These are phyloP conservation scores for Psilocybe azurescens DNA, from an alignment of 768 basidiomycete genomes.

Conservation along the genomic window DNA sequence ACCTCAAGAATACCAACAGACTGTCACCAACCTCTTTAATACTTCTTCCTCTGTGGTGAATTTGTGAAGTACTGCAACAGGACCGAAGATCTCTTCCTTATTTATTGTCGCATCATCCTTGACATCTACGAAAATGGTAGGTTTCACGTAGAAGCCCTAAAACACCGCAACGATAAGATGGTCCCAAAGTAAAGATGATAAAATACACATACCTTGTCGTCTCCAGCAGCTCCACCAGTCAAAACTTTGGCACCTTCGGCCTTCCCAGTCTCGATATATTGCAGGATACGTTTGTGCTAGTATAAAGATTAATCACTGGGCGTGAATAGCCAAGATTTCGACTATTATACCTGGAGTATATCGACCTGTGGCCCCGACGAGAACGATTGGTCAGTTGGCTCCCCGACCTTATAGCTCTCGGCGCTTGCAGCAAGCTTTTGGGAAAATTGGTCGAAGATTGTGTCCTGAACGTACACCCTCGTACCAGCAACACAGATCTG, in stretches of 20 bases:
- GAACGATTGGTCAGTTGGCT: background rate
- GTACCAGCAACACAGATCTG: conserved; percentile 12
- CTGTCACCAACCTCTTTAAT: conserved; percentile 36
- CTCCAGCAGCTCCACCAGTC: conserved; percentile 3
- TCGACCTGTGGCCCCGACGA: conserved; percentile 7
- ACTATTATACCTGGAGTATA: conserved; percentile 1
- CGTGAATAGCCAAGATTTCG: background rate
- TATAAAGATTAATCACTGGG: background rate
- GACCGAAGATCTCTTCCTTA: conserved; percentile 76
- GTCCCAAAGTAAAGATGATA: too few relatives aligned
- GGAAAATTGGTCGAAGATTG: conserved; percentile 9
- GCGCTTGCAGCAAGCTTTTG: background rate
- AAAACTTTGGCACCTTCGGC: conserved; percentile 8
- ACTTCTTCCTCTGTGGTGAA: conserved; percentile 70
- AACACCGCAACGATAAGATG: too few relatives aligned
- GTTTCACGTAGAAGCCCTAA: conserved; percentile 69
- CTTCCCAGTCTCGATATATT: conserved; percentile 13
- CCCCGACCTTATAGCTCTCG: background rate
- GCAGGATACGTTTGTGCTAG: conserved; percentile 1
- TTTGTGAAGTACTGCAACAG: conserved; percentile 73
- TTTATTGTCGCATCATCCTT: conserved; percentile 72
- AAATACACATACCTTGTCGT: background rate
- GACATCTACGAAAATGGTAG: conserved; percentile 72
- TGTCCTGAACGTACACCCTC: conserved; percentile 13
- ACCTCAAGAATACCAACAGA: background rate